Evolutionary conservation across 2,329 filamentous ascomycete genomes (phyloP).

Genomic region (Penicillium sp.): DNA sequence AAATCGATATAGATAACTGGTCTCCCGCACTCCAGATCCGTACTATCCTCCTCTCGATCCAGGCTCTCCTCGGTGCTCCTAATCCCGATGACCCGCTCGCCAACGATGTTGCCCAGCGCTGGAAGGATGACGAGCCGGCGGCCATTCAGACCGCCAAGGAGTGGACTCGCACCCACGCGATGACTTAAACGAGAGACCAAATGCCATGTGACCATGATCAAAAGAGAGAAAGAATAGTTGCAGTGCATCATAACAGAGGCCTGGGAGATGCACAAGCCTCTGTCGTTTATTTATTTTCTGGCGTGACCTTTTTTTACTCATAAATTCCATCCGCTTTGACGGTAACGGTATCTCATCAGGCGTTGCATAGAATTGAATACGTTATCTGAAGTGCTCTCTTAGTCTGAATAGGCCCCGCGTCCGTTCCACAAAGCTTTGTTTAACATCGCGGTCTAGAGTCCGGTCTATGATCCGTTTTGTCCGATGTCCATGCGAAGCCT

Average conservation of each 20-base stretch:
- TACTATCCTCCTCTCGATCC: conserved; percentile 97
- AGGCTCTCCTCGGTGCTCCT: conserved; percentile 90
- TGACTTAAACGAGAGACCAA: conserved; percentile 45
- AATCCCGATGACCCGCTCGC: conserved; percentile 99
- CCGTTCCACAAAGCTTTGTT: not conserved
- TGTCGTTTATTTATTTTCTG: conserved; percentile 11
- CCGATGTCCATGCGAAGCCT: not conserved
- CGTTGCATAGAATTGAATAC: conserved; percentile 24
- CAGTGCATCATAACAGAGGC: conserved; percentile 17
- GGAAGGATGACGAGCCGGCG: conserved; percentile 93
- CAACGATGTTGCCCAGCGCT: conserved; percentile 94
- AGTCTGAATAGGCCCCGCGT: not conserved
- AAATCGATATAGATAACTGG: conserved; percentile 77
- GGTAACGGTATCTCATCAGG: conserved; percentile 11
- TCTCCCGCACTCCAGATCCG: conserved; percentile 96
- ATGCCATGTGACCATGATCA: conserved; percentile 41
- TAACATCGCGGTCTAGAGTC: not conserved
- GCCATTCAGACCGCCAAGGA: conserved; percentile 90
- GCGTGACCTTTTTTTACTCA: conserved; percentile 15
- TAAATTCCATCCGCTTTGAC: conserved; percentile 12
- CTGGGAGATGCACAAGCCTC: conserved; percentile 19
- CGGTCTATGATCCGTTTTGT: not conserved
- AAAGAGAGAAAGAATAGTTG: conserved; percentile 30
- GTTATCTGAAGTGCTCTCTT: conserved; percentile 4
- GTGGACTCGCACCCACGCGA: conserved; percentile 86